Conservation (phyloP, 2,329 filamentous ascomycete genomes). For the Grosmannia huntii region DNA sequence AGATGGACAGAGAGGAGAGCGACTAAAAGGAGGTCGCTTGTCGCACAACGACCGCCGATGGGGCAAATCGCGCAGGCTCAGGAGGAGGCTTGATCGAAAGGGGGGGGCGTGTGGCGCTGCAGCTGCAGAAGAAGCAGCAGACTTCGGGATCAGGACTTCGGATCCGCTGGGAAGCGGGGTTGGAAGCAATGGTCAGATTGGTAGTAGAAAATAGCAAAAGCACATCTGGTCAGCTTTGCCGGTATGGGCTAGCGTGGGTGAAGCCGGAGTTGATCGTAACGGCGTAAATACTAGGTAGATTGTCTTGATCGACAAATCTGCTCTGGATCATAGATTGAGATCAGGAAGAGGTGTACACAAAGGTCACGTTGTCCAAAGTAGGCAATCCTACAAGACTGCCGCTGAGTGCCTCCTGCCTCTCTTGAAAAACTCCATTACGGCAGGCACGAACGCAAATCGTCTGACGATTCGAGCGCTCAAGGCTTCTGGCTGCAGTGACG, state of each 20-base stretch:
- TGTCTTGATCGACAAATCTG: background rate
- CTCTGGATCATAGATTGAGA: background rate
- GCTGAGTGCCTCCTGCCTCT: background rate
- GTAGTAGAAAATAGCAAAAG: too few species aligned
- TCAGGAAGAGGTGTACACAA: background rate
- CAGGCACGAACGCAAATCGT: background rate
- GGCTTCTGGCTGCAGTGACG: background rate
- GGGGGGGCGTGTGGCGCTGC: background rate
- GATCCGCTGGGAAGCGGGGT: background rate
- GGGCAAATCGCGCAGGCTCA: too few species aligned
- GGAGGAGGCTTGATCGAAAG: background rate
- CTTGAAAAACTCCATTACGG: background rate
- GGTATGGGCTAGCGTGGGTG: background rate
- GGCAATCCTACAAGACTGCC: background rate
- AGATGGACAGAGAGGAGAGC: background rate
- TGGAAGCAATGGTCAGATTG: too few species aligned
- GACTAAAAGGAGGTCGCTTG: background rate
- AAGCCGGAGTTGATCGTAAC: background rate
- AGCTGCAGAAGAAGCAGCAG: too few species aligned
- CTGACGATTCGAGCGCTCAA: background rate
- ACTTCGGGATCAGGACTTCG: background rate
- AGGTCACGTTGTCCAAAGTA: background rate
- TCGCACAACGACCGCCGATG: background rate
- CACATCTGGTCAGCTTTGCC: too few species aligned
- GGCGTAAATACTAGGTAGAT: background rate